Evolutionary conservation across 805 yeast genomes (phyloP).

Genomic region (Candida insectorum): DNA sequence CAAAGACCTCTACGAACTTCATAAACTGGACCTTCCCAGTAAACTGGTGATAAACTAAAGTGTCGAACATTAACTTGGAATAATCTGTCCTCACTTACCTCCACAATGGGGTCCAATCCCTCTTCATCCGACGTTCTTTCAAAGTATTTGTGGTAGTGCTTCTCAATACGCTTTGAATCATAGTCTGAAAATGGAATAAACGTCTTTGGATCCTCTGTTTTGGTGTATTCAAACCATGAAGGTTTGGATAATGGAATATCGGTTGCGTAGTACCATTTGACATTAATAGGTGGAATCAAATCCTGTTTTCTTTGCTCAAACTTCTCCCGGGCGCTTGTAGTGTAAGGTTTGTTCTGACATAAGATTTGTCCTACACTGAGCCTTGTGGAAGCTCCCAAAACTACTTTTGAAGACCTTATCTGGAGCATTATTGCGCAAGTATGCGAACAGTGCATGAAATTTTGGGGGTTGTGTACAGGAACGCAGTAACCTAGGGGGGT

Average conservation of each 20-base stretch:
- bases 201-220: constrained; percentile 48
- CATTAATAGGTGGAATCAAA: constrained; percentile 13
- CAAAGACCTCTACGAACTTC: constrained; percentile 84
- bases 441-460: not conserved
- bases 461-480: not conserved
- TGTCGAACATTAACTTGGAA: constrained; percentile 64
- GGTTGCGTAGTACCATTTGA: constrained; percentile 79
- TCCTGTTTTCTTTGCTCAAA: constrained; percentile 5
- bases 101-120: constrained; percentile 26
- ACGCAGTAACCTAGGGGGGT: no score
- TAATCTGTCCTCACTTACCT: constrained; percentile 78
- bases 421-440: constrained; percentile 1
- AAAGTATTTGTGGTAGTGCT: constrained; percentile 30
- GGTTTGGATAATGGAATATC: constrained; percentile 76
- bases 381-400: constrained; percentile 3
- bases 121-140: constrained; percentile 6
- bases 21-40: constrained; percentile 86
- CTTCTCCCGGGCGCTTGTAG: constrained; percentile 7
- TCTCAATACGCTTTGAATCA: constrained; percentile 66
- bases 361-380: constrained; percentile 4
- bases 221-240: constrained; percentile 49
- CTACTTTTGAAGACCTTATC: not conserved
- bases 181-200: constrained; percentile 63
- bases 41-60: constrained; percentile 62
- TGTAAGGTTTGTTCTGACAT: constrained; percentile 6